Evolutionary conservation across 805 yeast species (phyloP).

Genomic region (Kazachstania bromeliacearum): DNA sequence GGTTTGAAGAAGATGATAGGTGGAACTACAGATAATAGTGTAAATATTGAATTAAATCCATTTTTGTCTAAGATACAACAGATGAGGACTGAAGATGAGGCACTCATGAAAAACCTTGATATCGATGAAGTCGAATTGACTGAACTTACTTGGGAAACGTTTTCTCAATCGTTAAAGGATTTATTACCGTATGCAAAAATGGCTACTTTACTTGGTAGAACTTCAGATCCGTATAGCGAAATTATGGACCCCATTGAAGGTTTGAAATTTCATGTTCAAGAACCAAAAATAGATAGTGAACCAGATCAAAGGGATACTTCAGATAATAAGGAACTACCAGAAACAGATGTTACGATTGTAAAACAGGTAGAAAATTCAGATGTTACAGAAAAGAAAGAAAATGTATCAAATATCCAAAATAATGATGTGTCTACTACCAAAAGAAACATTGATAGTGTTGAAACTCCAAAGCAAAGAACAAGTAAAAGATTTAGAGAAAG

Average conservation of each 20-base stretch:
- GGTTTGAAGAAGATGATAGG: neutral
- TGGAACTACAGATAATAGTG: too few species aligned
- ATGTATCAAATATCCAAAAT: too few species aligned
- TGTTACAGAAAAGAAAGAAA: constrained; percentile 8
- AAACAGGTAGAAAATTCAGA: constrained; percentile 5
- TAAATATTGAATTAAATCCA: neutral
- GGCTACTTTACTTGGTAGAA: constrained; percentile 25
- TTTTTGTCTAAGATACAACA: constrained; percentile 26
- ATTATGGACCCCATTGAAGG: constrained; percentile 41
- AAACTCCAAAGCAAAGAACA: constrained; percentile 24
- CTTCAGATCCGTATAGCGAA: constrained; percentile 44
- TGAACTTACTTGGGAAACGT: constrained; percentile 24
- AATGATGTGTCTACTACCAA: too few species aligned
- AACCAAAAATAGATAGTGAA: constrained; percentile 4
- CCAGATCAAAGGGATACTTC: constrained; percentile 6
- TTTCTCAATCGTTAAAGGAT: constrained; percentile 19
- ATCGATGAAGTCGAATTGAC: constrained; percentile 15
- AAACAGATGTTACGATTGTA: too few species aligned
- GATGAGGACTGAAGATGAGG: constrained; percentile 30
- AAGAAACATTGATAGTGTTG: constrained; percentile 10
- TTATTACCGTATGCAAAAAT: constrained; percentile 33
- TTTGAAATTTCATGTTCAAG: constrained; percentile 29
- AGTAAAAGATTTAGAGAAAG: constrained; percentile 34
- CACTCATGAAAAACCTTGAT: constrained; percentile 31
- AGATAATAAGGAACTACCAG: too few species aligned